Conservation (phyloP, 169 alveolate genomes). For the Plasmodium blacklocki region DNA sequence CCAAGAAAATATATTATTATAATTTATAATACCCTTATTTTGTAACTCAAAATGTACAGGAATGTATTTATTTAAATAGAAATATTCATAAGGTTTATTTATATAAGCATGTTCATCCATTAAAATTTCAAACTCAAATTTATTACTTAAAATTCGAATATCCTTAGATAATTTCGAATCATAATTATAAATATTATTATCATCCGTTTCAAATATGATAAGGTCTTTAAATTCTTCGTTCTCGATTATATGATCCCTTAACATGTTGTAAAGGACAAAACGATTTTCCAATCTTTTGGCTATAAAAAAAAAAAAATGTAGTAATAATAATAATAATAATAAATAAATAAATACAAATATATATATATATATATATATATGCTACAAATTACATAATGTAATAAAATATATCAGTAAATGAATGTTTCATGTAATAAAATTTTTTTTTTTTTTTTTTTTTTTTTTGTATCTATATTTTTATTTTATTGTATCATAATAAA, state of each 20-base stretch:
- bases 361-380: too few species aligned
- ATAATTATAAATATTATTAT: constrained; percentile 36
- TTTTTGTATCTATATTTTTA: too few species aligned
- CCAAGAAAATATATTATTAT: constrained; percentile 36
- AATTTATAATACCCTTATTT: constrained; percentile 50
- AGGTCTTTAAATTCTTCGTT: constrained; percentile 22
- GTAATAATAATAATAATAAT: neutral
- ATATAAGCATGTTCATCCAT: constrained; percentile 21
- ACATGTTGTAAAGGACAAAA: constrained; percentile 26
- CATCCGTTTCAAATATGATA: constrained; percentile 40
- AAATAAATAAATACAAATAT: too few species aligned
- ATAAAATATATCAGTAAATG: too few species aligned
- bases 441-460: too few species aligned
- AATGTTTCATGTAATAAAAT: too few species aligned
- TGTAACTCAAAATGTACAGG: constrained; percentile 56
- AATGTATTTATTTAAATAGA: constrained; percentile 22
- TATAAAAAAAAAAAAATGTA: constrained; percentile 2
- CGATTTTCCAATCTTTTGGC: constrained; percentile 36
- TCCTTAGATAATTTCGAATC: constrained; percentile 56
- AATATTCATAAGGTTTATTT: constrained; percentile 25
- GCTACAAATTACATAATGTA: too few species aligned
- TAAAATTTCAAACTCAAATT: constrained; percentile 53
- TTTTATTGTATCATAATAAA: too few species aligned
- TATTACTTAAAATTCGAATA: constrained; percentile 24
- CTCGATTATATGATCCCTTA: constrained; percentile 50